Evolutionary conservation across 352 stramenopile species (phyloP), one percentile per base, ranked within the genome.

Genomic region (Pythium volutum): DNA sequence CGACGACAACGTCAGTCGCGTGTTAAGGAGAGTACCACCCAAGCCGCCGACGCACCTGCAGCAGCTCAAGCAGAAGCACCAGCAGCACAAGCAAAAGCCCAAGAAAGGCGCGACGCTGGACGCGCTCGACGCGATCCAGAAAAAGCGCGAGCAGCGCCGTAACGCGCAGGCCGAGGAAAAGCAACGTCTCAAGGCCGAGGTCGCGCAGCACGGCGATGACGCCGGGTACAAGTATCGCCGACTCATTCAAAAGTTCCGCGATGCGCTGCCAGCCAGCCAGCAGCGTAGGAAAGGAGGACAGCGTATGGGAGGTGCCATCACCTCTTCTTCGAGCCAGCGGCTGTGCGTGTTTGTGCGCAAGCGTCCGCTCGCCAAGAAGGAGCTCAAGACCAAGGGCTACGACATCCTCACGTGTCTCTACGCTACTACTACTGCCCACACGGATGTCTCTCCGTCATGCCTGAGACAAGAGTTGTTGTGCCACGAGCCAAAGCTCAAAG

Each of bases 341-440:
- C 69, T 90, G 3, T 78, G 74, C 0, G 81, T 90, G 3, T 90
- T 86, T 72, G 74, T 90, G 25, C 81, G 81, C 9, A 90, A 90
- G 36, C 77, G 81, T 4, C 81, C 81, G 36, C 64, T 90, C 41
- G 75, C 76, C 31, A 85, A 77, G 59, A 87, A 85, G 56, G 81
- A 90, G 66, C 66, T 86, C 38, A 77, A 81, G 36, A 68, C 74
- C 26, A 90, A 90, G 39, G 78, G 74, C 8, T 89, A 87, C 67
- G 80, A 89, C 36, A 73, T 88, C 45, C 66, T 89, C 43, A 75
- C 77, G 20, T 87, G 75, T 46, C 43, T 83, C 4, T 85, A 73
- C 46, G 45, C 62, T 1, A 46, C 29, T 2, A 11, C 31, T 2
- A 36, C 7, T 4, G 10, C 31, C 31, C 7, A 6, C 22, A 34